phyloP scores from a whole-genome alignment of 371 early-diverging fungal species.

The Mortierella polycephala region DNA sequence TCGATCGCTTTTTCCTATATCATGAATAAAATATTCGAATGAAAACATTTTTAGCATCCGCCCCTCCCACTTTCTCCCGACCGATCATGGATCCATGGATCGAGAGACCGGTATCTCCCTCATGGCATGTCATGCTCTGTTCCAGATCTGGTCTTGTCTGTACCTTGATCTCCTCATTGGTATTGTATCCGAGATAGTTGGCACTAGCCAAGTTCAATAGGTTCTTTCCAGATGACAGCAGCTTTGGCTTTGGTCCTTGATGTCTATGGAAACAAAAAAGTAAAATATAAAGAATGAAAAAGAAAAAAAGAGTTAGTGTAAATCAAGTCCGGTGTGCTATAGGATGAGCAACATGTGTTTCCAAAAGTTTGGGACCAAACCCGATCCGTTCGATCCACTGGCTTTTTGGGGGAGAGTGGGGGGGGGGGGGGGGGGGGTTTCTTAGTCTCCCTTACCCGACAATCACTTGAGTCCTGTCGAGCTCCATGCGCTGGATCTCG shows the following conservation, averaged over 20 bases:
- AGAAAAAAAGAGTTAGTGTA: neutral
- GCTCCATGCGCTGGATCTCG: conserved; percentile 76
- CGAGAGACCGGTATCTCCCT: neutral
- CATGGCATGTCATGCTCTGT: too few relatives aligned
- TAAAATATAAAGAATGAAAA: neutral
- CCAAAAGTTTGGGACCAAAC: neutral
- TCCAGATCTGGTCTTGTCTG: neutral
- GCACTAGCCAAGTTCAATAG: conserved; percentile 85
- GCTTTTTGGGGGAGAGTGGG: too few relatives aligned
- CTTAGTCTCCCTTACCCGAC: conserved; percentile 62
- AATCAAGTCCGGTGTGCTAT: neutral
- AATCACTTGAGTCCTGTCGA: conserved; percentile 84
- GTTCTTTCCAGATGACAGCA: conserved; percentile 63
- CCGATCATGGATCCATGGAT: neutral
- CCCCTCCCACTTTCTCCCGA: too few relatives aligned
- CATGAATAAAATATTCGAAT: conserved; percentile 1
- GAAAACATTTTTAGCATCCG: neutral
- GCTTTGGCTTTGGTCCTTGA: conserved; percentile 68
- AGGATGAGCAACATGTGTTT: neutral
- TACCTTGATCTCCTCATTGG: conserved; percentile 78
- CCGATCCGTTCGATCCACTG: too few relatives aligned
- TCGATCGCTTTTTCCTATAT: conserved; percentile 82
- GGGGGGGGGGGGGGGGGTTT: too few relatives aligned
- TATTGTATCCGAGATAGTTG: conserved; percentile 89
- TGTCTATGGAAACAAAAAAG: conserved; percentile 32